Evolutionary conservation across 148 eudicot genomes (phyloP).

Genomic region (Heliamphora exappendiculata): DNA sequence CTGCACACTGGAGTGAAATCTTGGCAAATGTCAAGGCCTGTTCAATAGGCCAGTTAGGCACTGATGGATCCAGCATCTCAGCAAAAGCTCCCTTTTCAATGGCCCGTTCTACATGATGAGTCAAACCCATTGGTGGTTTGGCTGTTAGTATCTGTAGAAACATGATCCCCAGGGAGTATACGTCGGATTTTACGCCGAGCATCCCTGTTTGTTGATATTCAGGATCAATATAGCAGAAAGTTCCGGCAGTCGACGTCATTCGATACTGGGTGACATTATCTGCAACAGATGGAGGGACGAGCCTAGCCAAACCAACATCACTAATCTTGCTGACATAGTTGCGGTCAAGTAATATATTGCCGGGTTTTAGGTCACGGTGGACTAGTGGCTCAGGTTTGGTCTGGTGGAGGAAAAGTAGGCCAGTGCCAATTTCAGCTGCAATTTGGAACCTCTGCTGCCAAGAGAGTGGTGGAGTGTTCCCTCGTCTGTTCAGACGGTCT

Average conservation of each 20-base stretch:
- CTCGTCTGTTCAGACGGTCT: conserved; percentile 60
- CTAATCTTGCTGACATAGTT: conserved; percentile 81
- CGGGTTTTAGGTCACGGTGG: conserved; percentile 90
- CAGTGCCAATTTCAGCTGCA: conserved; percentile 76
- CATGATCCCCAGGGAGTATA: conserved; percentile 80
- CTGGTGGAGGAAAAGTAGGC: conserved; percentile 80
- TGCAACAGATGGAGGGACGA: conserved; percentile 77
- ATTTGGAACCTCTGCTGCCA: conserved; percentile 84
- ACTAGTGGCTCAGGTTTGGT: conserved; percentile 91
- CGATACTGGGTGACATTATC: conserved; percentile 74
- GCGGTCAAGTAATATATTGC: conserved; percentile 72
- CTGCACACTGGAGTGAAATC: conserved; percentile 60
- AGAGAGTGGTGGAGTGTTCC: conserved; percentile 46
- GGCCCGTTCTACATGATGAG: conserved; percentile 57
- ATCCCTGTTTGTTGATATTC: conserved; percentile 84
- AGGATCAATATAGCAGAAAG: conserved; percentile 92
- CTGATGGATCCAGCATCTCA: conserved; percentile 51
- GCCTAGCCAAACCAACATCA: conserved; percentile 85
- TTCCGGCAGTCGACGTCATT: conserved; percentile 90
- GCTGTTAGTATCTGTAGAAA: conserved; percentile 68
- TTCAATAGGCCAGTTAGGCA: conserved; percentile 73
- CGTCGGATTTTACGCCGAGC: conserved; percentile 81
- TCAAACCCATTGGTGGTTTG: conserved; percentile 80
- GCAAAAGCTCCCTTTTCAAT: conserved; percentile 53
- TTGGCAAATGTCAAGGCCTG: conserved; percentile 59